Conservation (phyloP, 495 filamentous ascomycete species). For the Penicillium lividum region DNA sequence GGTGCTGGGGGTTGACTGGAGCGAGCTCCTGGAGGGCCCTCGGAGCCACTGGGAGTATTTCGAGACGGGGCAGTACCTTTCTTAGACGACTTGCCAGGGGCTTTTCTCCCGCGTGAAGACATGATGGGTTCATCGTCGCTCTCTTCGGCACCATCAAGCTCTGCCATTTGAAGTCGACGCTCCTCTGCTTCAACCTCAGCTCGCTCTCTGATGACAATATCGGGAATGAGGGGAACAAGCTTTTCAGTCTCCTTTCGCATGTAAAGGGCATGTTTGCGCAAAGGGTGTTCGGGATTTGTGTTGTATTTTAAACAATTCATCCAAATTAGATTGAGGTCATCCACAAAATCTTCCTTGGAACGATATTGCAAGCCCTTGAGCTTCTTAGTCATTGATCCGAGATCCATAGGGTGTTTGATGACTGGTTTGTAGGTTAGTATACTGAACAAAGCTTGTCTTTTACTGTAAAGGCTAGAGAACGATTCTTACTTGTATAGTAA, state of each 20-base stretch:
- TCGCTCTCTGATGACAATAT: slow-evolving; percentile 83
- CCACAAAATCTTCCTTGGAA: slow-evolving; percentile 92
- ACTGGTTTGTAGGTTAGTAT: slow-evolving; percentile 52
- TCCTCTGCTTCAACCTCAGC: slow-evolving; percentile 98
- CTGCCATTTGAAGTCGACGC: slow-evolving; percentile 70
- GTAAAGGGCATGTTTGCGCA: slow-evolving; percentile 89
- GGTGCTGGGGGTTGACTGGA: slow-evolving; percentile 52
- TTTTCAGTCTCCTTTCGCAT: slow-evolving; percentile 98
- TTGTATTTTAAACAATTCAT: slow-evolving; percentile 95
- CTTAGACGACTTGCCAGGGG: slow-evolving; percentile 68
- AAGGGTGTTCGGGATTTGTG: slow-evolving; percentile 78
- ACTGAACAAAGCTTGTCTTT: not conserved
- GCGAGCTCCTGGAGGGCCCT: slow-evolving; percentile 68
- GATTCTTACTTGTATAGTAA: slow-evolving; percentile 75
- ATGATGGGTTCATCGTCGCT: slow-evolving; percentile 99
- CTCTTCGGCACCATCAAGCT: slow-evolving; percentile 81
- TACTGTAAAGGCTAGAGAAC: slow-evolving; percentile 1
- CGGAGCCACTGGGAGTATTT: slow-evolving; percentile 65
- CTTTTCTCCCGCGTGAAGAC: slow-evolving; percentile 91
- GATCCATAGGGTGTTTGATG: slow-evolving; percentile 97
- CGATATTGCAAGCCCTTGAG: slow-evolving; percentile 84
- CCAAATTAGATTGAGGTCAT: slow-evolving; percentile 94
- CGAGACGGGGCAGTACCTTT: slow-evolving; percentile 74
- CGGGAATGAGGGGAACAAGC: slow-evolving; percentile 90
- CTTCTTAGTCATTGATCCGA: slow-evolving; percentile 98